phyloP scores from a whole-genome alignment of 192 early-diverging fungal species.

The Entomortierella parvispora region DNA sequence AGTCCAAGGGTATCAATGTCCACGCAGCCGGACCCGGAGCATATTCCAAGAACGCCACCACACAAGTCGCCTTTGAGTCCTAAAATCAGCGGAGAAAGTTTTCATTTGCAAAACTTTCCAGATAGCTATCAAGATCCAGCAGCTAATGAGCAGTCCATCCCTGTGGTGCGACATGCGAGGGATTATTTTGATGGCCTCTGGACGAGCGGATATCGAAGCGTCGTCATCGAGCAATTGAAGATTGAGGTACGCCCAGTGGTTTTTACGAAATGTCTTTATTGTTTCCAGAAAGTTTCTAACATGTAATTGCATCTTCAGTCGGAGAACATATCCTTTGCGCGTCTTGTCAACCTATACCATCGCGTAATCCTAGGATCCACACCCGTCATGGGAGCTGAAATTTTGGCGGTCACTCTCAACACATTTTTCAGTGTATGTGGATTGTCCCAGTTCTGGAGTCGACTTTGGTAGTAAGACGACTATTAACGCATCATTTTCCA shows the following conservation, averaged over 20 bases:
- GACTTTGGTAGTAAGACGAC: too few species aligned
- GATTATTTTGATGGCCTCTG: slow-evolving; percentile 32
- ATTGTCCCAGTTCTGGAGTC: not conserved
- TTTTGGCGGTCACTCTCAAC: slow-evolving; percentile 55
- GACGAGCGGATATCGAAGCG: slow-evolving; percentile 19
- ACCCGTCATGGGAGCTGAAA: slow-evolving; percentile 31
- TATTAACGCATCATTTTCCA: too few species aligned
- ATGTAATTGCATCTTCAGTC: slow-evolving; percentile 1
- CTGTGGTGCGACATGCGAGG: slow-evolving; percentile 13
- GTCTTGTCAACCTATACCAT: slow-evolving; percentile 33
- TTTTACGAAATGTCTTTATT: too few species aligned
- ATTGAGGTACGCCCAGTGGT: slow-evolving; percentile 13
- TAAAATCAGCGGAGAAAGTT: slow-evolving; percentile 37
- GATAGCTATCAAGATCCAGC: not conserved
- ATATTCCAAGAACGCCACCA: slow-evolving; percentile 28
- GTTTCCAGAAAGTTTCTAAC: too few species aligned
- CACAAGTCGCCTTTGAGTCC: slow-evolving; percentile 36
- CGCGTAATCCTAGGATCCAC: slow-evolving; percentile 28
- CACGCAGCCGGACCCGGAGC: slow-evolving; percentile 9
- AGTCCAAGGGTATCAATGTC: slow-evolving; percentile 23
- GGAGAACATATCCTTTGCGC: slow-evolving; percentile 19
- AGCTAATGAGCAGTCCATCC: slow-evolving; percentile 20
- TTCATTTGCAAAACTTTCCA: slow-evolving; percentile 10
- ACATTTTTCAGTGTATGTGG: slow-evolving; percentile 55
- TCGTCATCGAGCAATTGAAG: slow-evolving; percentile 26